Base-by-base conservation (phyloP, 2,329 filamentous ascomycete genomes). In the Botrytis hyacinthi region DNA sequence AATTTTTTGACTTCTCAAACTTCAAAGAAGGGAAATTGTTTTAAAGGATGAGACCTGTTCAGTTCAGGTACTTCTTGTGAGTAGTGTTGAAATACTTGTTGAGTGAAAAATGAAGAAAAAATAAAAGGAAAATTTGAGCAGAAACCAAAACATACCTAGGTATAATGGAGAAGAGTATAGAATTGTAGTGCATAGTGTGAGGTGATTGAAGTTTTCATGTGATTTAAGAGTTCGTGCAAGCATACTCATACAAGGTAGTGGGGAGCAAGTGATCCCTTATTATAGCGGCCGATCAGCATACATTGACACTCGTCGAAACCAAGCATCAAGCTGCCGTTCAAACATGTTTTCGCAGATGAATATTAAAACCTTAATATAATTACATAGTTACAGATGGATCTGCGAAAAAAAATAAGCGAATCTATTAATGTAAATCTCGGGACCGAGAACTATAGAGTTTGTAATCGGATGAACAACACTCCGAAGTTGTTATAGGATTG, bases 31-130 rank as follows among this genome's bases (percentile, higher is more conserved):
- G 48, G 4, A n/a, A 51, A n/a, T 14, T n/a, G 4, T 51, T 51
- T 7, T 0, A 51, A 6, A 0, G 12, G 16, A 54, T n/a, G 26
- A 14, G 2, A 3, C 0, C 1, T n/a, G 0, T 7, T 54, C 26
- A 54, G 12, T 7, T n/a, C 5, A 16, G 7, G 48, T 7, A 3
- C 1, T 14, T n/a, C 12, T 3, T n/a, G 6, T 54, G 26, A n/a
- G 14, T 7, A 3, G 0, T n/a, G 12, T 7, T 16, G 5, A 16
- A n/a, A 8, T 12, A 16, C 12, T 7, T 22, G 46, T n/a, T 54
- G 1, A 16, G 5, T 16, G 4, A n/a, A 14, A 51, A 51, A 51
- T 16, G 12, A 51, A 51, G 2, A 5, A n/a, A 4, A 54, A 54
- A 54, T 54, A 26, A n/a, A 54, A n/a, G 48, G 12, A 54, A 54